Evolutionary conservation across 805 yeast species (phyloP), one percentile per base, ranked within the genome.

Genomic region (Priceomyces medius): DNA sequence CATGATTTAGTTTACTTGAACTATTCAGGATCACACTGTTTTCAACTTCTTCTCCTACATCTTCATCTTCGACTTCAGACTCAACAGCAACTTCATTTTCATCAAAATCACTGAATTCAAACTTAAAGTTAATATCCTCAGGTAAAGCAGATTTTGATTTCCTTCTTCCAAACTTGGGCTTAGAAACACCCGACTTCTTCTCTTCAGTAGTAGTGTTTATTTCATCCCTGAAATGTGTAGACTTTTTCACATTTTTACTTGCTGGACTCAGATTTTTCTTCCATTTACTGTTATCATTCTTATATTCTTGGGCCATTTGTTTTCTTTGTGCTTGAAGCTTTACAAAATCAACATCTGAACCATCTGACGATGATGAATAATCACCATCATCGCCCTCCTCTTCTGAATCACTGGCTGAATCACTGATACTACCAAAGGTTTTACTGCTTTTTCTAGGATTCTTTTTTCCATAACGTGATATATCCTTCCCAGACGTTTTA

Each of bases 281-380:
- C 19, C 31, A 14, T 27, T 32, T 53, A 35, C 28, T 44, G 38
- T 59, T 59, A 47, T 51, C 46, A 20, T 61, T 61, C 36, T 58
- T 51, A 3, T 66, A 74, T 1, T 79, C 77, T 71, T 77, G 64
- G 1, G 80, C 71, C 45, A 65, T 73, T 28, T 78, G 78, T 61
- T 83, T 79, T 46, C 80, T 70, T 56, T 83, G 84, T 7, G 83
- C 85, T 26, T 86, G 85, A 45, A 85, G 62, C 56, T 77, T 78
- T 12, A 85, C 86, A 57, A 82, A 83, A 61, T 85, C 91, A 2
- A 84, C 80, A 49, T 79, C 81, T 27, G 80, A 81, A 49, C 81
- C 88, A 50, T 79, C 83, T 0, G 83, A 78, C 8, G 81, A 76
- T 8, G 76, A 66, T 16, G 71, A 42, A 8, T 43, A 53, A 19